Evolutionary conservation across 2,329 filamentous ascomycete species (phyloP).

Genomic region (Fusarium incarnatum): DNA sequence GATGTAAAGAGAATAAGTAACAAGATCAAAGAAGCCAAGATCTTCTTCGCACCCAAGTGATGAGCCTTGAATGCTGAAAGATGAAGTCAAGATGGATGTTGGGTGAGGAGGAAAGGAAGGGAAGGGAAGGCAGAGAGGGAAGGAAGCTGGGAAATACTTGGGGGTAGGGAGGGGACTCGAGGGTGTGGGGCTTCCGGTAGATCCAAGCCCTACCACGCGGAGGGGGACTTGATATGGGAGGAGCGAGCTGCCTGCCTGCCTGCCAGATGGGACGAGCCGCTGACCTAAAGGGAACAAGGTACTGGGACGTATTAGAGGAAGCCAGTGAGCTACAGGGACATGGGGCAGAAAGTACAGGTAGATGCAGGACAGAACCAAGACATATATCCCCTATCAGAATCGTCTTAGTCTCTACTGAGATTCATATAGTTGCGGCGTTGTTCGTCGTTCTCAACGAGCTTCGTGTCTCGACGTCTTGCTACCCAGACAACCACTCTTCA

Average conservation of each 20-base stretch:
- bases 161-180: slow-evolving; percentile 1
- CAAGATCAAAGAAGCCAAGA: slow-evolving; percentile 37
- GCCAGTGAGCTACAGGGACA: slow-evolving; percentile 9
- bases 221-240: slow-evolving; percentile 12
- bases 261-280: slow-evolving; percentile 6
- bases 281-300: slow-evolving; percentile 7
- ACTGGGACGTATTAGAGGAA: slow-evolving; percentile 6
- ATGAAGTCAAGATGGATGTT: slow-evolving; percentile 29
- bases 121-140: background rate
- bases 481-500: background rate
- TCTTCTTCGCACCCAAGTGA: slow-evolving; percentile 20
- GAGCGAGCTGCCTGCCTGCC: slow-evolving; percentile 15
- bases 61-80: slow-evolving; percentile 23
- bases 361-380: background rate
- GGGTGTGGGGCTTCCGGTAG: slow-evolving; percentile 8
- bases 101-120: slow-evolving; percentile 12
- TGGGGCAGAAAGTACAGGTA: background rate
- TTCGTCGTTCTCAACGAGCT: background rate
- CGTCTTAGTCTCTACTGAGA: background rate
- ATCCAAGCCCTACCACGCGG: background rate
- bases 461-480: slow-evolving; percentile 21
- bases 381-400: background rate
- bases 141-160: slow-evolving; percentile 19
- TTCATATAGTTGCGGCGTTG: slow-evolving; percentile 9
- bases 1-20: slow-evolving; percentile 20